Base-by-base conservation (phyloP, 352 stramenopile genomes). In the Phytopythium sindhum region DNA sequence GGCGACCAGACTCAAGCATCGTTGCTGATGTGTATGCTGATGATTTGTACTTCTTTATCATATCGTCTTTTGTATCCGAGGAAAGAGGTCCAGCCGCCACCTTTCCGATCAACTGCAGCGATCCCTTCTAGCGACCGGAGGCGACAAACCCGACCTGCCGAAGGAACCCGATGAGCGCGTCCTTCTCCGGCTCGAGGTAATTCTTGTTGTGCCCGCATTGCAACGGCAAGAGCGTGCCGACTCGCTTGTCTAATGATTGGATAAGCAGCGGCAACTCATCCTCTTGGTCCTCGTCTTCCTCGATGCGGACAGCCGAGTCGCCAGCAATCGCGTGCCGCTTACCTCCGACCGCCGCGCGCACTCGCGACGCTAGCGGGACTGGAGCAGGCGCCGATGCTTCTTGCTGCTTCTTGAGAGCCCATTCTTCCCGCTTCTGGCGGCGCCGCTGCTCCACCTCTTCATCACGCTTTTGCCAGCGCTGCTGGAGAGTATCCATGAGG, bases 201-300 rank as follows among this genome's bases (percentile, higher is more conserved):
- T 91, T 91, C 57, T 89, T 88, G 66, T 96, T 96, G 62, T 96
- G 88, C 10, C 86, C 88, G 45, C 88, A 96, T 53, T 91, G 88
- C 14, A 96, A 65, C 15, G 81, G 72, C 24, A 96, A 67, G 15
- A 96, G 68, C 9, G 65, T 77, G 7, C 86, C 88, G 12, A 89
- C 60, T 14, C 76, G 72, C 0, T 65, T 45, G 58, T 84, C 68
- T 3, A 52, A 57, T 4, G 68, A 81, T 37, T 69, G 60, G 28
- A 79, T 77, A 52, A 81, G 55, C 58, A 77, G 72, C 35, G 73
- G 57, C 9, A 72, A 23, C 11, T 69, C 26, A 44, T 55, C 19
- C 35, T 67, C 64, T 33, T 42, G 59, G 12, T 15, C 24, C 12
- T 61, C 54, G 9, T 35, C 31, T n/a, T 51, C 50, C 5, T 35